phyloP scores from a whole-genome alignment of 108 stramenopile genomes.

The Cyclotella distinguenda region DNA sequence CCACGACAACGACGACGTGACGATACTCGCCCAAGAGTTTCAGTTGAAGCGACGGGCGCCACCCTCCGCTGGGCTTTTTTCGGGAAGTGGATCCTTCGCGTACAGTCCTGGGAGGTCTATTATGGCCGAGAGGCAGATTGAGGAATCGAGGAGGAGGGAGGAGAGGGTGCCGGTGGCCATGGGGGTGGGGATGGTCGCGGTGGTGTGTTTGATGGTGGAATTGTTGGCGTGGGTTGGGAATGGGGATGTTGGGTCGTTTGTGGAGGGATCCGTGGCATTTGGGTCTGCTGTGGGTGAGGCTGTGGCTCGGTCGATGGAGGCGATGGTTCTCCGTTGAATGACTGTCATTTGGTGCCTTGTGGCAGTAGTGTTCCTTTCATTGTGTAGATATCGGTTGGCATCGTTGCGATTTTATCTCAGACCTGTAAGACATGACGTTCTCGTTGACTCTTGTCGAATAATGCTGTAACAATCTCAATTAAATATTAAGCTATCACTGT shows the following conservation, averaged over 20 bases:
- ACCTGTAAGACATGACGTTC: too few species aligned
- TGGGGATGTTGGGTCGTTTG: background rate
- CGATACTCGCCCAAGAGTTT: too few species aligned
- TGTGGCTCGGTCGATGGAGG: slow-evolving; percentile 6
- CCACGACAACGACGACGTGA: too few species aligned
- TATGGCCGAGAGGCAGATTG: background rate
- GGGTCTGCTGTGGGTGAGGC: slow-evolving; percentile 1
- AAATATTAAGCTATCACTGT: too few species aligned
- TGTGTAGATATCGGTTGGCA: too few species aligned
- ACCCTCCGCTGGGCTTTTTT: slow-evolving; percentile 13
- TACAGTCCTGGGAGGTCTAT: slow-evolving; percentile 8
- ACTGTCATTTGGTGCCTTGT: background rate
- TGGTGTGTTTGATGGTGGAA: background rate
- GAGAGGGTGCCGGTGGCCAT: background rate
- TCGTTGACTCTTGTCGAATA: too few species aligned
- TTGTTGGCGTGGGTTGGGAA: slow-evolving; percentile 5
- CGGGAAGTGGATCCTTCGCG: slow-evolving; percentile 5
- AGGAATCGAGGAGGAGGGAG: too few species aligned
- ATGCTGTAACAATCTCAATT: too few species aligned
- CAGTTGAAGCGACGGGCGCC: background rate
- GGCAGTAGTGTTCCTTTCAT: background rate
- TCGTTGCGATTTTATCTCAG: background rate
- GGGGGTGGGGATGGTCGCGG: background rate
- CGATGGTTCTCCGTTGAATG: slow-evolving; percentile 1
- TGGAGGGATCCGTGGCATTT: slow-evolving; percentile 1